A percentile compares a stretch with the other conserved stretches of the same genome.
Evolutionary conservation across 2,329 filamentous ascomycete species (phyloP).

Genomic region (Botrytis medusae): DNA sequence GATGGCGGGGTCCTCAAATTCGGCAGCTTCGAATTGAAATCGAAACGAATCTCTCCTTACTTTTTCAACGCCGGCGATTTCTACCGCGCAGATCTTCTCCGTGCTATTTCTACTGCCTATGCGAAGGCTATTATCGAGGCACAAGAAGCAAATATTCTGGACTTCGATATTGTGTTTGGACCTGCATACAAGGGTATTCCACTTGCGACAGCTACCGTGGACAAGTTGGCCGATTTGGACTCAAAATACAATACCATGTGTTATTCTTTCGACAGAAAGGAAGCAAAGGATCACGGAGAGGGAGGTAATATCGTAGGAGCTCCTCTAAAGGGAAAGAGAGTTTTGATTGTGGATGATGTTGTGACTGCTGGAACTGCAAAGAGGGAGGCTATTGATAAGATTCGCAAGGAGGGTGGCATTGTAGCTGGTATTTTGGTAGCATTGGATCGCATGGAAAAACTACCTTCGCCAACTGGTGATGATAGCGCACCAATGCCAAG

Average conservation of each 20-base stretch:
- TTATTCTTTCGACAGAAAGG: conserved; percentile 94
- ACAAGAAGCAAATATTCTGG: conserved; percentile 44
- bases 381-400: conserved; percentile 87
- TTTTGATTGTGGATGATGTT: conserved; percentile 94
- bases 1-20: conserved; percentile 72
- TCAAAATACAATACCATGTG: conserved; percentile 67
- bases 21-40: conserved; percentile 87
- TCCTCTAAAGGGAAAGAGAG: conserved; percentile 76
- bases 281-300: conserved; percentile 94
- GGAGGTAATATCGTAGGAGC: conserved; percentile 91
- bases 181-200: conserved; percentile 98
- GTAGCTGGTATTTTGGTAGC: conserved; percentile 87
- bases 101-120: conserved; percentile 77
- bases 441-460: conserved; percentile 82
- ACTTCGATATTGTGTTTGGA: conserved; percentile 85
- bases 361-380: conserved; percentile 95
- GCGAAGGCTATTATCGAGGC: conserved; percentile 61
- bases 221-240: conserved; percentile 72
- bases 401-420: conserved; percentile 78
- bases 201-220: conserved; percentile 73
- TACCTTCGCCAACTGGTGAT: conserved; percentile 57
- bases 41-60: conserved; percentile 86
- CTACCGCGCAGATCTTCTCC: conserved; percentile 75
- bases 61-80: conserved; percentile 97
- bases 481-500: conserved; percentile 65